A percentile compares a stretch with the other conserved stretches of the same genome.
Conservation (phyloP, 164 flowering plant species). For the Litsea cubeba region DNA sequence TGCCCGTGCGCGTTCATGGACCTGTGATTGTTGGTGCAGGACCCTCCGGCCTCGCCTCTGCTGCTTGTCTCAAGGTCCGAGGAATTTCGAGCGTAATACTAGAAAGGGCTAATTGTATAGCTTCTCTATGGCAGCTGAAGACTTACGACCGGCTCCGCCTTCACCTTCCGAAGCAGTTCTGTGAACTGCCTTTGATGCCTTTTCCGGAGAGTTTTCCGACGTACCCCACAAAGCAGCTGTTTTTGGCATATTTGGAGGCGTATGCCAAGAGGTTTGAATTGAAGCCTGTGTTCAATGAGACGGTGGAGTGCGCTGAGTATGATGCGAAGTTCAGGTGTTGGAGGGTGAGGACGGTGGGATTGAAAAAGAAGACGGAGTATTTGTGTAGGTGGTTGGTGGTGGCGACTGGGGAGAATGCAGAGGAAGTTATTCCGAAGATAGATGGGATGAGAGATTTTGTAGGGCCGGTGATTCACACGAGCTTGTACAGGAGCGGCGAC, state of each 20-base stretch:
- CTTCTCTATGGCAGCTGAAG: slow-evolving; percentile 71
- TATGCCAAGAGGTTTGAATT: slow-evolving; percentile 43
- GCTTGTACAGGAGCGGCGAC: slow-evolving; percentile 60
- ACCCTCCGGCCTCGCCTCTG: slow-evolving; percentile 74
- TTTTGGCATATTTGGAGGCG: slow-evolving; percentile 44
- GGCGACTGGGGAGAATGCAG: slow-evolving; percentile 98
- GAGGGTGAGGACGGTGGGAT: slow-evolving; percentile 39
- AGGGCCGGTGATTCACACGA: slow-evolving; percentile 61
- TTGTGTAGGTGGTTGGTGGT: slow-evolving; percentile 68
- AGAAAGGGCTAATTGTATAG: slow-evolving; percentile 62
- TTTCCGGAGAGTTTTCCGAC: slow-evolving; percentile 57
- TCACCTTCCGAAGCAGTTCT: slow-evolving; percentile 76
- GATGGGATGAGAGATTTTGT: slow-evolving; percentile 54
- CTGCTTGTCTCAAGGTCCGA: slow-evolving; percentile 58
- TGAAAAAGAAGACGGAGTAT: slow-evolving; percentile 43
- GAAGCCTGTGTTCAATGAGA: slow-evolving; percentile 38
- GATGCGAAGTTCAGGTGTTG: slow-evolving; percentile 43
- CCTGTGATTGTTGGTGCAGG: slow-evolving; percentile 81
- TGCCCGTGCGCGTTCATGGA: slow-evolving; percentile 36
- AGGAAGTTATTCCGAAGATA: slow-evolving; percentile 56
- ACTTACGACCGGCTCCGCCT: slow-evolving; percentile 74
- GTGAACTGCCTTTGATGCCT: slow-evolving; percentile 67
- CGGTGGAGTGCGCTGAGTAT: slow-evolving; percentile 54
- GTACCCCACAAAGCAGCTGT: slow-evolving; percentile 75
- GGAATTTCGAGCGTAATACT: slow-evolving; percentile 52